Evolutionary conservation across 2,329 filamentous ascomycete species (phyloP), one percentile per base, ranked within the genome.

Genomic region (Hortaea werneckii): DNA sequence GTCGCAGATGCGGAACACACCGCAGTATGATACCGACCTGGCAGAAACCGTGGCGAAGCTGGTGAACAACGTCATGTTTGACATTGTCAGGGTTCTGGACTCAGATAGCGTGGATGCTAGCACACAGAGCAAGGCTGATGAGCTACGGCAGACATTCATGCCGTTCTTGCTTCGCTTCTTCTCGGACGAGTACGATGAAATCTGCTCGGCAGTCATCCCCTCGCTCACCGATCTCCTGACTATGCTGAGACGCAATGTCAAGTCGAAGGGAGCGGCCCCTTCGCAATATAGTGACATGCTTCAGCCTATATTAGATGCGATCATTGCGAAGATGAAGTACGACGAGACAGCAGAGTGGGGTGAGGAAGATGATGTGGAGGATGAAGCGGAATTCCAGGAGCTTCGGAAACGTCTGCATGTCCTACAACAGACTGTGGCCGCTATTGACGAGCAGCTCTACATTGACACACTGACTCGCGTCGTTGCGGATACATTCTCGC

Each of bases 381-480:
- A 96, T 58, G 92, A 98, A 67, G 92, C 90, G 27, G 92, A 98
- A 63, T 98, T 98, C 57, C 86, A 94, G 61, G 92, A 98, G 56
- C 75, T 98, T 44, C 81, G 94, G 49, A 94, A 94, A 65, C 80
- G 87, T 56, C 73, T 98, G 41, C 87, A 94, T 64, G 83, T 88
- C 37, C 72, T 98, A 37, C 92, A 98, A 64, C 94, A 95, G 70
- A 88, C 85, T 35, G 83, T 96, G 43, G 89, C 92, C 11, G 83
- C 84, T 7, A 86, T 95, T 42, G 87, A 96, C 61, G 87, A 96
- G 65, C 71, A 73, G 37, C 77, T 96, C 29, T 96, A 94, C 64
- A 84, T 95, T 60, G 82, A 95, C 38, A 86, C 86, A 35, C 73
- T 98, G 45, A 94, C 85, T 59, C 86, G 83, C 48, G 75, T 96